Base-by-base conservation (phyloP, 495 filamentous ascomycete genomes). In the Aspergillus leporis region DNA sequence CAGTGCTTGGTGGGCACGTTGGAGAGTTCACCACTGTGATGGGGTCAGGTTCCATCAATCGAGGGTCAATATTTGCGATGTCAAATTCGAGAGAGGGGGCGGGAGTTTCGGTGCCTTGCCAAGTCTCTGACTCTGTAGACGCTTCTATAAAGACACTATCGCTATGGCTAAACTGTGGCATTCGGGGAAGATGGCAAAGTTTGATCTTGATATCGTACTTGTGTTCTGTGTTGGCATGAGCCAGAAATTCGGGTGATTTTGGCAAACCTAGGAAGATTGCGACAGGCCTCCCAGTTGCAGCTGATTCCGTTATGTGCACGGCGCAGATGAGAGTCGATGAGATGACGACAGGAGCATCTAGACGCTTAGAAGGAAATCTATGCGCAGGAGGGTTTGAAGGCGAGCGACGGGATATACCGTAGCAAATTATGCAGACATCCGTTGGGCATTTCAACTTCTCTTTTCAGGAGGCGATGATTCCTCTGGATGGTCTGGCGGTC, bases 361-460 rank as follows among this genome's bases (percentile, higher is more conserved):
- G 47, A 48, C 62, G 62, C 46, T 66, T 66, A n/a, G 62, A 34
- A 51, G 70, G 66, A 63, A 73, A 69, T 61, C 56, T 64, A 56
- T 71, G 53, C 34, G 58, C 65, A 68, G 61, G 64, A 62, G 59
- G 66, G 45, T 67, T 72, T 19, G 64, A 72, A 30, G 55, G 16
- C 38, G 59, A 70, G 45, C 53, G 59, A 49, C 63, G 58, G 43
- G 66, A 70, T 66, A 61, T 9, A 65, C 70, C 59, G 55, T 21
- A 68, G 59, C 53, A 70, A 38, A 72, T 66, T 32, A 70, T 72
- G 55, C 61, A 70, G 31, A 70, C 43, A 67, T 70, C 58, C n/a
- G 53, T 71, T 59, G 55, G 61, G 38, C 51, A 69, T 12, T 65
- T 12, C 21, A 28, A 2, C 45, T 60, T 65, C 45, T 55, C 58